A percentile compares a stretch with the other conserved stretches of the same genome.
Evolutionary conservation across 805 yeast species (phyloP).

Genomic region (Cyberlindnera samutprakarnensis): DNA sequence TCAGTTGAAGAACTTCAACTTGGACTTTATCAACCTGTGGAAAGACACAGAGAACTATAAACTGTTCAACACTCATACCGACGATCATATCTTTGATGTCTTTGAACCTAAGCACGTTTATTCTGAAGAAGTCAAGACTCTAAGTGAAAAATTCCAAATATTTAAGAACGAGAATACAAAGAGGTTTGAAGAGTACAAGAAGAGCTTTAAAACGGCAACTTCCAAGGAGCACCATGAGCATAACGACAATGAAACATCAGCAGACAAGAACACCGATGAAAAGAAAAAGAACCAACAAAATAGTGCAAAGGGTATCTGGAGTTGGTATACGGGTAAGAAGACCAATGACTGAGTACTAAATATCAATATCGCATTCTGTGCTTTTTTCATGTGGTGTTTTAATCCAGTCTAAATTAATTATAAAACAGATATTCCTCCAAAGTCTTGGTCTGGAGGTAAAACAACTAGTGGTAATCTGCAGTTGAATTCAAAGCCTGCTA

Average conservation of each 20-base stretch:
- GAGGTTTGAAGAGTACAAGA: constrained; percentile 18
- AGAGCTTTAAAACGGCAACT: constrained; percentile 1
- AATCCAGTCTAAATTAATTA: too few relatives aligned
- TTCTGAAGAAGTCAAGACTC: constrained; percentile 14
- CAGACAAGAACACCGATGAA: too few relatives aligned
- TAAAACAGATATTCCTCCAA: constrained; percentile 41
- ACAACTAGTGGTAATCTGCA: constrained; percentile 39
- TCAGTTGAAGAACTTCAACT: constrained; percentile 35
- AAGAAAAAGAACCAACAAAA: too few relatives aligned
- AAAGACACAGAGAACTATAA: constrained; percentile 44
- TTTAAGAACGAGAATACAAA: constrained; percentile 24
- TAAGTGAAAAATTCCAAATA: constrained; percentile 23
- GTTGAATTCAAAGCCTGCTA: constrained; percentile 33
- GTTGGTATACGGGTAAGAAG: constrained; percentile 12
- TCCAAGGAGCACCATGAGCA: too few relatives aligned
- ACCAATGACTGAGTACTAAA: not conserved
- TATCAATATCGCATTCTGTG: too few relatives aligned
- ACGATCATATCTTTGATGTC: constrained; percentile 61
- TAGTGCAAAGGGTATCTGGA: too few relatives aligned
- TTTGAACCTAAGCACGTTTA: constrained; percentile 40
- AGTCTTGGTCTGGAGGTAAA: constrained; percentile 37
- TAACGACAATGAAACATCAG: too few relatives aligned
- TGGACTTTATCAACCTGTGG: constrained; percentile 46
- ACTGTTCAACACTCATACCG: constrained; percentile 50
- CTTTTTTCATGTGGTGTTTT: too few relatives aligned